phyloP scores from a whole-genome alignment of 352 stramenopile species.

The Blastocystis sp. region DNA sequence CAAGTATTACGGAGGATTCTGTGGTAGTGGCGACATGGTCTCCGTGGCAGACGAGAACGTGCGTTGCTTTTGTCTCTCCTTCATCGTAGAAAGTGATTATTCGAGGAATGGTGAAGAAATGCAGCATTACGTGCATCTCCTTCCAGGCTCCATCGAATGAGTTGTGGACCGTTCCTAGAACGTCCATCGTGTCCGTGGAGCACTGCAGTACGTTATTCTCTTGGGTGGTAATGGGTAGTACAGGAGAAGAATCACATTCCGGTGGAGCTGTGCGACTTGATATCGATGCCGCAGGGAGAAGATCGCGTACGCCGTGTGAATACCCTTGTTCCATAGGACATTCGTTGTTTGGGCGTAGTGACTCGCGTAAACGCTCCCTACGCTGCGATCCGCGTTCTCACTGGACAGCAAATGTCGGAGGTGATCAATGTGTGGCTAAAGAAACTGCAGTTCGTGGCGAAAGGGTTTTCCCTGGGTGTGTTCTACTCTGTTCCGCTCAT shows the following conservation, averaged over 20 bases:
- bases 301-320: not conserved
- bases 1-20: slow-evolving; percentile 39
- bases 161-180: not conserved
- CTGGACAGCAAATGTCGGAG: slow-evolving; percentile 26
- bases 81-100: not conserved
- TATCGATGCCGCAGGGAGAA: slow-evolving; percentile 37
- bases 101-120: not conserved
- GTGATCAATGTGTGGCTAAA: slow-evolving; percentile 44
- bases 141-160: not conserved
- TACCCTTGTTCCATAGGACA: not conserved
- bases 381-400: slow-evolving; percentile 10
- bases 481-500: not conserved
- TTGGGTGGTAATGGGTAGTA: not conserved
- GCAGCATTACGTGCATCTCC: slow-evolving; percentile 17
- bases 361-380: slow-evolving; percentile 14
- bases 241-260: slow-evolving; percentile 36
- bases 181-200: slow-evolving; percentile 22
- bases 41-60: slow-evolving; percentile 1
- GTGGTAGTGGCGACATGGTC: slow-evolving; percentile 19
- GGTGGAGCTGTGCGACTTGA: slow-evolving; percentile 34
- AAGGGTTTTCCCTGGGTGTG: slow-evolving; percentile 26
- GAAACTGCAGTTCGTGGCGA: slow-evolving; percentile 36
- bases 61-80: not conserved
- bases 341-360: slow-evolving; percentile 46
- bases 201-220: not conserved